Base-by-base conservation (phyloP, 1,284 basidiomycete species). In the Cryptococcus sp. region DNA sequence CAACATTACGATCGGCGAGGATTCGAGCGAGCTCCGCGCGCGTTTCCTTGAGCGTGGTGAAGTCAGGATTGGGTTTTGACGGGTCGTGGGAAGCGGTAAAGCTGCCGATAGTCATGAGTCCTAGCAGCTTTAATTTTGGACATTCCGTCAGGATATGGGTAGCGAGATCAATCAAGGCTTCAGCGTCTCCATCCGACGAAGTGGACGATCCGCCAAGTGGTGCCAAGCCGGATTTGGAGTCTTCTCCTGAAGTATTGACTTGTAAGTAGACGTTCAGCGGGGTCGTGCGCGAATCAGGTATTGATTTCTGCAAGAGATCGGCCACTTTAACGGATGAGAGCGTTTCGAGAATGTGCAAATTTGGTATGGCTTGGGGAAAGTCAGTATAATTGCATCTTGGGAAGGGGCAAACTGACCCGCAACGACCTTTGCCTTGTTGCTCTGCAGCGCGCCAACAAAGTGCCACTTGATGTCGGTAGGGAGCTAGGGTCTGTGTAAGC, bases 61-160 rank as follows among this genome's bases (percentile, higher is more conserved):
- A 99, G 76, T 99, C 94, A 1, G 84, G 84, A 71, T 98, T 98
- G 60, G 85, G 83, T 58, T 85, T 83, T 5, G 82, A 80, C 3
- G 75, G 72, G 45, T 79, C 75, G 52, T 88, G 82, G 1, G 89
- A 91, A 60, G 86, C 83, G 46, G 86, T 83, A 55, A 89, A 83
- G 4, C 92, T 86, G 1, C 96, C 95, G 68, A 99, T 99, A 0
- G 95, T 98, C 95, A 99, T 99, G 42, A 99, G 80, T 4, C 95
- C 96, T 45, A 86, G 84, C 3, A 99, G 79, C 19, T 82, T 83
- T 39, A 99, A 82, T 19, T 81, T 81, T 0, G 90, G 88, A 73
- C 95, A 99, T 30, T 82, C 77, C 0, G 78, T 76, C 57, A 94
- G 72, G 71, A 99, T 83, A 67, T 90, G 85, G 46, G 77, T 79